Conservation (phyloP, 352 stramenopile genomes). For the Phytophthora europaea region DNA sequence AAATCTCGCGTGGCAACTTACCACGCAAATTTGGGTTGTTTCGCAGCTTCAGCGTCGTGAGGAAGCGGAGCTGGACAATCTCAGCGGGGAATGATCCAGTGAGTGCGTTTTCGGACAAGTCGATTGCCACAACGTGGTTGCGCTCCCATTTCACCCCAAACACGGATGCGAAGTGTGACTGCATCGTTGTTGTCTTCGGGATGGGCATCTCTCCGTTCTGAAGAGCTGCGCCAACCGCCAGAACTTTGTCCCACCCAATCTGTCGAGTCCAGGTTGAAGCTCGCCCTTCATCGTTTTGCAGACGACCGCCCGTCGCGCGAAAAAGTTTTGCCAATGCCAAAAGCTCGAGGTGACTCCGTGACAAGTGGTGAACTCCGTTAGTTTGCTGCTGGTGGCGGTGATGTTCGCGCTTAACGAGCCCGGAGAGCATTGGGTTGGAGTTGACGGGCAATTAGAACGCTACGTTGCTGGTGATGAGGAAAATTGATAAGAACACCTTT, state of each 20-base stretch:
- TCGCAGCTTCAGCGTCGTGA: conserved; percentile 67
- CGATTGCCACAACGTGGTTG: conserved; percentile 71
- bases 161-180: conserved; percentile 43
- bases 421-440: not conserved
- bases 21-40: conserved; percentile 61
- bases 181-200: conserved; percentile 38
- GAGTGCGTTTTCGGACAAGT: conserved; percentile 64
- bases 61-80: conserved; percentile 51
- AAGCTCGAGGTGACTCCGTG: conserved; percentile 50
- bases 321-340: conserved; percentile 58
- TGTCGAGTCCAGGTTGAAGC: conserved; percentile 46
- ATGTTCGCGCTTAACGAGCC: not conserved
- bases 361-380: conserved; percentile 11
- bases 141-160: conserved; percentile 63
- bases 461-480: not conserved
- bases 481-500: not conserved
- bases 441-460: not conserved
- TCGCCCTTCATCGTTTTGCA: not conserved
- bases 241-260: conserved; percentile 50
- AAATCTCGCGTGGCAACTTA: conserved; percentile 36
- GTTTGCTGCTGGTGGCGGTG: conserved; percentile 4
- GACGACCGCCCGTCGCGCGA: conserved; percentile 44
- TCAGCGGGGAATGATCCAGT: conserved; percentile 51
- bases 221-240: conserved; percentile 17
- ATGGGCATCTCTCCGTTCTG: conserved; percentile 16